Percentiles rank a stretch among this genome's conserved stretches.
phyloP scores from a whole-genome alignment of 140 eudicot species.

The Flaveria floridana region DNA sequence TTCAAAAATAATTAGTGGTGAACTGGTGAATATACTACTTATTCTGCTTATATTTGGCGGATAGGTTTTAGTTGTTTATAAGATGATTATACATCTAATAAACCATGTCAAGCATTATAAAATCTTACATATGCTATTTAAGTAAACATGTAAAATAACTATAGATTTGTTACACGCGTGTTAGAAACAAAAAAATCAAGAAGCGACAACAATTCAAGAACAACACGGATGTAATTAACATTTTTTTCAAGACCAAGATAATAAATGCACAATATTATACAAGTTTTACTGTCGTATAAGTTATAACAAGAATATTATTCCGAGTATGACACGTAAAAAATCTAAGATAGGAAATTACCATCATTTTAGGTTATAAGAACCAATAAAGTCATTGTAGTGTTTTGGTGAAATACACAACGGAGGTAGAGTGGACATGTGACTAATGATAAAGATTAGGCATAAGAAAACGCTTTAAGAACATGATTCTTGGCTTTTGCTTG shows the following conservation, averaged over 20 bases:
- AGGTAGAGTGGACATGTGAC: conserved; percentile 23
- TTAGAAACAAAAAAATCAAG: too few species aligned
- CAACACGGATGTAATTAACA: not conserved
- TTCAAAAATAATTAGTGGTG: too few species aligned
- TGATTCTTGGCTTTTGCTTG: conserved; percentile 34
- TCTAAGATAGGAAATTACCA: conserved; percentile 11
- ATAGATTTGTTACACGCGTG: not conserved
- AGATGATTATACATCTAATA: too few species aligned
- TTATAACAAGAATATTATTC: not conserved
- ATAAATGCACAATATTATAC: not conserved
- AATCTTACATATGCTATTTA: not conserved
- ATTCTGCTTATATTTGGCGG: too few species aligned
- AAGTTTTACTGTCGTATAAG: not conserved
- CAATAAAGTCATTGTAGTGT: conserved; percentile 29
- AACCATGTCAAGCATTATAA: not conserved
- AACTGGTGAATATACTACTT: too few species aligned
- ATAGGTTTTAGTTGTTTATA: too few species aligned
- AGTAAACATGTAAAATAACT: not conserved
- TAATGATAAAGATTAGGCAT: conserved; percentile 24
- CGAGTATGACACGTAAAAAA: not conserved
- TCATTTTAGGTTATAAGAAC: conserved; percentile 17
- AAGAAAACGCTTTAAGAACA: conserved; percentile 28
- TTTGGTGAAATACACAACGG: conserved; percentile 25
- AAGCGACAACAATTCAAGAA: not conserved
- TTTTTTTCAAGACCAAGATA: not conserved